These are phyloP conservation scores for Hypoxylon sp. DNA, from an alignment of 2,329 filamentous ascomycete species.

Conservation along the genomic window DNA sequence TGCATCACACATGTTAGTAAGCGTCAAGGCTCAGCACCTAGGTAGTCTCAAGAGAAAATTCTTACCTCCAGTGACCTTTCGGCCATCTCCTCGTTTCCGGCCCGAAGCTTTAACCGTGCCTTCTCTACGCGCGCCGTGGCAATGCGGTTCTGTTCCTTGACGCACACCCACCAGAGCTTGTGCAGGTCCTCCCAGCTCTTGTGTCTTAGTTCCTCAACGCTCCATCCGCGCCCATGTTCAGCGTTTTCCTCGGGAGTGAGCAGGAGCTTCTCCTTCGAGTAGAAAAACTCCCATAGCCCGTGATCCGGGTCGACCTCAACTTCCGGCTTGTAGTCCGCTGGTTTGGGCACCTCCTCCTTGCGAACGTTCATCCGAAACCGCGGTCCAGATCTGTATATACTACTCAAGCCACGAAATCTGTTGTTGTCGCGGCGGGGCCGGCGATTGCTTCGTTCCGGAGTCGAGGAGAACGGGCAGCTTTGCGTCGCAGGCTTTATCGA, in stretches of 20 bases:
- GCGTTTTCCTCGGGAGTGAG: slow-evolving; percentile 78
- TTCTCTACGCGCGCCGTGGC: slow-evolving; percentile 82
- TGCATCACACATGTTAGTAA: slow-evolving; percentile 26
- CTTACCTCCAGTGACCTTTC: slow-evolving; percentile 76
- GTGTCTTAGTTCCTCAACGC: slow-evolving; percentile 83
- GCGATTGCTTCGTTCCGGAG: slow-evolving; percentile 50
- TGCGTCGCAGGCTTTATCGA: slow-evolving; percentile 36
- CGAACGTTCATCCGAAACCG: slow-evolving; percentile 81
- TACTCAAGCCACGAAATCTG: slow-evolving; percentile 84
- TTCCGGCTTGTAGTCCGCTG: slow-evolving; percentile 73
- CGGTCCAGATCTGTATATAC: slow-evolving; percentile 81
- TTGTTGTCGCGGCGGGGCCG: slow-evolving; percentile 77
- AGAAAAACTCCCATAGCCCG: slow-evolving; percentile 94
- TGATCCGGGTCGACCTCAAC: slow-evolving; percentile 79
- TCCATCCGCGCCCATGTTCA: slow-evolving; percentile 86
- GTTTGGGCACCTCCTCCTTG: slow-evolving; percentile 79
- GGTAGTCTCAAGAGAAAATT: not conserved
- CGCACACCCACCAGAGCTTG: slow-evolving; percentile 92
- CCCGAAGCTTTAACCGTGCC: slow-evolving; percentile 75
- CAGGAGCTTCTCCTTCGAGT: slow-evolving; percentile 76
- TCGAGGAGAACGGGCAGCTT: slow-evolving; percentile 54
- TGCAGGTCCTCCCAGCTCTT: slow-evolving; percentile 97
- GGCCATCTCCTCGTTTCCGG: slow-evolving; percentile 78
- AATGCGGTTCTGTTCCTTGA: slow-evolving; percentile 90
- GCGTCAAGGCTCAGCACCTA: not conserved